Evolutionary conservation across 768 basidiomycete genomes (phyloP), one percentile per base, ranked within the genome.

Genomic region (Melanogaster broomeanus): DNA sequence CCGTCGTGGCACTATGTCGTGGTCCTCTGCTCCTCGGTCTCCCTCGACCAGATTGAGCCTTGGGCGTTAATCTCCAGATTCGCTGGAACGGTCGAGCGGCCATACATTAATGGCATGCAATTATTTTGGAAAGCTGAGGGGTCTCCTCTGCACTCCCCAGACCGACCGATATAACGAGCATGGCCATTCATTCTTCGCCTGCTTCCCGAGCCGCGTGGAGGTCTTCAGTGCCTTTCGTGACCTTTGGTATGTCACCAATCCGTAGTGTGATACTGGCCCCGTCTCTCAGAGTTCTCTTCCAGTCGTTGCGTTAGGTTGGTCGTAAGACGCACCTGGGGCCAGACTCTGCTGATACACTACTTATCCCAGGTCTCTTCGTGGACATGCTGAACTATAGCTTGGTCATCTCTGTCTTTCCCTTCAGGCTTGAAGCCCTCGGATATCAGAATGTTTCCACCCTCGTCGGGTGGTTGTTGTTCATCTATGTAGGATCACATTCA

Each of bases 391-490:
- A 43, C 42, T 43, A 40, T 28, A 37, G 42, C 42, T 28, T 43
- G 21, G 67, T 74, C 21, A 70, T 75, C n/a, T 74, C 73, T 3
- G 67, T 73, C 34, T 56, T 74, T 27, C 73, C 73, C 2, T 74
- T 73, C 52, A 69, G 65, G 39, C 63, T 75, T 3, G 61, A 74
- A 45, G 27, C 50, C 9, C 55, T 74, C 6, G 71, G 70, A 8
- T 74, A 74, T 48, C 52, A 45, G 3, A 56, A 62, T 16, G 61
- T 72, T 10, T 72, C 72, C 4, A 63, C 59, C 13, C 57, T 69
- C 3, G 68, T 69, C 0, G 72, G 73, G n/a, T 76, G 70, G 66
- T 61, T 76, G 10, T 59, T 76, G 9, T 73, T 76, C 30, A 71
- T 70, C 10, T 75, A 68, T 59, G 73, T 73, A 38, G 22, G 73